Conservation (phyloP, 495 filamentous ascomycete genomes). For the Staphylotrichum tortipilum region DNA sequence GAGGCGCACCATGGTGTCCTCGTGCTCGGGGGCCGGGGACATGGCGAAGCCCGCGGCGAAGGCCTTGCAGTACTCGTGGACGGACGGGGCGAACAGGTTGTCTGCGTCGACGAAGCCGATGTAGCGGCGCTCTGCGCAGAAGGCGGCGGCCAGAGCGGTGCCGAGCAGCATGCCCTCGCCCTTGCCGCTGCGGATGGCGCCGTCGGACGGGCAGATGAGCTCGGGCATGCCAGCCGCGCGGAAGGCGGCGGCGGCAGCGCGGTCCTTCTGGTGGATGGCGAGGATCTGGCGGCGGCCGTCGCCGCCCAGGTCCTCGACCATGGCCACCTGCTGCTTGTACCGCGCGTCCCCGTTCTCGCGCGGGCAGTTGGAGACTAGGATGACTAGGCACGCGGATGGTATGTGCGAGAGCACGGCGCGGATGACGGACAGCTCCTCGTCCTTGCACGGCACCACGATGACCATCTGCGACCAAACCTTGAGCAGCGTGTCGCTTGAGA, state of each 20-base stretch:
- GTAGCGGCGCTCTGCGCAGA: slow-evolving; percentile 15
- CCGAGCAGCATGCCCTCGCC: slow-evolving; percentile 29
- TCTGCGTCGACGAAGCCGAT: slow-evolving; percentile 29
- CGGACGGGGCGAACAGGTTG: slow-evolving; percentile 14
- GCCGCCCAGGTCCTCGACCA: slow-evolving; percentile 9
- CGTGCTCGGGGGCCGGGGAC: background rate
- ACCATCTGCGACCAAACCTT: slow-evolving; percentile 10
- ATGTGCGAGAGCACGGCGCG: slow-evolving; percentile 17
- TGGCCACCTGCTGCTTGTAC: slow-evolving; percentile 9
- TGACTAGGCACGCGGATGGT: slow-evolving; percentile 14
- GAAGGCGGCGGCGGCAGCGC: slow-evolving; percentile 15
- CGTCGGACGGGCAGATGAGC: slow-evolving; percentile 1
- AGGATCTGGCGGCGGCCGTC: slow-evolving; percentile 8
- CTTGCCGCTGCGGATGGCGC: slow-evolving; percentile 21
- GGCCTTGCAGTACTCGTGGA: slow-evolving; percentile 22
- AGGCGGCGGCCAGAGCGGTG: slow-evolving; percentile 16
- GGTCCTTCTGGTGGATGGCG: slow-evolving; percentile 23
- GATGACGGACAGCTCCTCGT: slow-evolving; percentile 15
- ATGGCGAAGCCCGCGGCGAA: slow-evolving; percentile 25
- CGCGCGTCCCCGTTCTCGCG: background rate
- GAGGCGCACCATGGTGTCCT: slow-evolving; percentile 24
- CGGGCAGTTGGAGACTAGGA: slow-evolving; percentile 24
- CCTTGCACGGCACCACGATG: slow-evolving; percentile 25
- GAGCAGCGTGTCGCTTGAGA: background rate
- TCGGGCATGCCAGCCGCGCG: slow-evolving; percentile 10